These are phyloP conservation scores for Penicillium frequentans DNA, from an alignment of 2,329 filamentous ascomycete genomes.

Conservation along the genomic window DNA sequence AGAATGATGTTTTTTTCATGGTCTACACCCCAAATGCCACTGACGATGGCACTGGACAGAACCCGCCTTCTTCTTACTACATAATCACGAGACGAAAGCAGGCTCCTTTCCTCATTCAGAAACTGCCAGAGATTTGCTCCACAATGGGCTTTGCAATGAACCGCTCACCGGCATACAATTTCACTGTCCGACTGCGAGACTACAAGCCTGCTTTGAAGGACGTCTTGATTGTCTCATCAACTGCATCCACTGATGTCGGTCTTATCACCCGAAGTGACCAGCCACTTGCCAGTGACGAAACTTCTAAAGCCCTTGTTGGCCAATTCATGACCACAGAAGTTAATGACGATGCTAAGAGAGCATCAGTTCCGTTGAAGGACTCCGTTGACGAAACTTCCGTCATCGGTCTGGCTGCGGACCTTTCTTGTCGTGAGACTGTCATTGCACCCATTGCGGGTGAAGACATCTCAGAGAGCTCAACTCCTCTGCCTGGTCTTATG, in stretches of 20 bases:
- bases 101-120: slow-evolving; percentile 68
- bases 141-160: slow-evolving; percentile 63
- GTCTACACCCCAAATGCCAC: slow-evolving; percentile 68
- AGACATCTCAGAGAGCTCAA: slow-evolving; percentile 74
- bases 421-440: slow-evolving; percentile 80
- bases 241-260: slow-evolving; percentile 75
- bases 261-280: slow-evolving; percentile 72
- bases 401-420: slow-evolving; percentile 77
- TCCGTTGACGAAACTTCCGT: slow-evolving; percentile 68
- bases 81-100: slow-evolving; percentile 69
- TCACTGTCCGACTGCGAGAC: slow-evolving; percentile 72
- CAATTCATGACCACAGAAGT: slow-evolving; percentile 62
- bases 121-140: slow-evolving; percentile 71
- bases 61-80: slow-evolving; percentile 71
- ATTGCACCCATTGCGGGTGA: slow-evolving; percentile 74
- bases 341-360: slow-evolving; percentile 74
- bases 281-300: slow-evolving; percentile 62
- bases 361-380: slow-evolving; percentile 71
- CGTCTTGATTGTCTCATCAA: slow-evolving; percentile 77
- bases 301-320: slow-evolving; percentile 60
- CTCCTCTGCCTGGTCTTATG: slow-evolving; percentile 80
- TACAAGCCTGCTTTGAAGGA: slow-evolving; percentile 82
- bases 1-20: slow-evolving; percentile 80
- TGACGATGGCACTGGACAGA: slow-evolving; percentile 53
- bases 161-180: slow-evolving; percentile 70